Evolutionary conservation across 345 rosid genomes (phyloP), one percentile per base, ranked within the genome.

Genomic region (Rhodamnia argentea): DNA sequence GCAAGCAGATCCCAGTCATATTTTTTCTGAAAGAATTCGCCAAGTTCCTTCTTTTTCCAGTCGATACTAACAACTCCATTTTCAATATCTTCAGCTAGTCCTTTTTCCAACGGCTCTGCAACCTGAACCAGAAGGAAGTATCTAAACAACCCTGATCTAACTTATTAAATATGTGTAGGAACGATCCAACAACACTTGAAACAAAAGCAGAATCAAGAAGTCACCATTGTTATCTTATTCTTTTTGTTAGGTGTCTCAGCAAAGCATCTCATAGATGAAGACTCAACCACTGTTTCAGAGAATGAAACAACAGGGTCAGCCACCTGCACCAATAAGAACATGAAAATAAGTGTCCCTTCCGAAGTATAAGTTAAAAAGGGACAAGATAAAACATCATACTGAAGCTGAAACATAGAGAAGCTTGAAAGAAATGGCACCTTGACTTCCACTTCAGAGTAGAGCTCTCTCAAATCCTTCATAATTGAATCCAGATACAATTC

Each of bases 1-100:
- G 99, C 99, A 85, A 96, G 98, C 89, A 96, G 87, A 92, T 97
- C 99, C 99, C 99, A 97, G 86, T 94, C 98, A 90, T 96, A 97
- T 86, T 93, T 96, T 86, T 96, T 93, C 90, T 92, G 94, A 88
- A 97, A 96, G 92, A 97, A 97, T 89, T 96, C 99, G 52, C 99
- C 99, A 22, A 95, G 95, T 40, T 91, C 94, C 91, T 93, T 97
- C 84, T 96, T 88, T 86, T 91, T 95, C 99, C 98, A 95, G 90
- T 95, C 99, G 78, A 92, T 91, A 91, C 96, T 96, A n/a, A 96
- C 99, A 54, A 92, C 92, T 57, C 96, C 92, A 82, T 94, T 95
- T 91, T 96, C 99, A 89, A 96, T 96, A 90, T 96, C 96, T 87
- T 97, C 98, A 5, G 99, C 98, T 82, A 96, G 96, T 84, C 99